Conservation (phyloP, 495 filamentous ascomycete genomes). For the Pyronema domesticum region DNA sequence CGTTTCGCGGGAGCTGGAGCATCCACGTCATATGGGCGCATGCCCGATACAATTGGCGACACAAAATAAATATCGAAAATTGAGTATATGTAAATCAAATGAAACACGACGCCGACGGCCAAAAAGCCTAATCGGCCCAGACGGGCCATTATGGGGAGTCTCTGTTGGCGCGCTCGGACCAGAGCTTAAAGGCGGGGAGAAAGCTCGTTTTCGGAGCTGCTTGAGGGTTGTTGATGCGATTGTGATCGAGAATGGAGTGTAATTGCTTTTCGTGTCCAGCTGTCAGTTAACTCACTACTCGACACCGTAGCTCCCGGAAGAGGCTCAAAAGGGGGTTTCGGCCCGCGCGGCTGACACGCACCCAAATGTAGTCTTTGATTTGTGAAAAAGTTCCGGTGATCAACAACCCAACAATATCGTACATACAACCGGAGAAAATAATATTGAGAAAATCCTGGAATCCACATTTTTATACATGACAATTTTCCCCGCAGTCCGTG, state of each 20-base stretch:
- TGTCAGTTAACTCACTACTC: neutral
- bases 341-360: neutral
- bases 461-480: neutral
- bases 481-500: neutral
- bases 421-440: neutral
- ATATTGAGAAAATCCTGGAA: neutral
- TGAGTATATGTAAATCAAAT: slow-evolving; percentile 83
- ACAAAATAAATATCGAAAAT: slow-evolving; percentile 99
- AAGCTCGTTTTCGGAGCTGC: neutral
- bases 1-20: slow-evolving; percentile 60
- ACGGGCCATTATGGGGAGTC: slow-evolving; percentile 43
- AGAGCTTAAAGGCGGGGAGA: neutral
- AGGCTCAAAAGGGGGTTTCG: slow-evolving; percentile 1
- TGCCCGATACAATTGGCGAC: slow-evolving; percentile 90
- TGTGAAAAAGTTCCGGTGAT: too few species aligned
- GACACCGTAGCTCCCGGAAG: neutral
- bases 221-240: neutral
- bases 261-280: neutral
- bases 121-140: slow-evolving; percentile 76
- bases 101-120: slow-evolving; percentile 79
- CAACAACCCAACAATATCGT: too few species aligned
- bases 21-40: slow-evolving; percentile 61
- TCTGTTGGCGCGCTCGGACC: slow-evolving; percentile 1
- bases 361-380: too few species aligned
- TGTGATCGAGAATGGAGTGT: neutral